Conservation (phyloP, 164 flowering plant genomes). For the Piper betle region DNA sequence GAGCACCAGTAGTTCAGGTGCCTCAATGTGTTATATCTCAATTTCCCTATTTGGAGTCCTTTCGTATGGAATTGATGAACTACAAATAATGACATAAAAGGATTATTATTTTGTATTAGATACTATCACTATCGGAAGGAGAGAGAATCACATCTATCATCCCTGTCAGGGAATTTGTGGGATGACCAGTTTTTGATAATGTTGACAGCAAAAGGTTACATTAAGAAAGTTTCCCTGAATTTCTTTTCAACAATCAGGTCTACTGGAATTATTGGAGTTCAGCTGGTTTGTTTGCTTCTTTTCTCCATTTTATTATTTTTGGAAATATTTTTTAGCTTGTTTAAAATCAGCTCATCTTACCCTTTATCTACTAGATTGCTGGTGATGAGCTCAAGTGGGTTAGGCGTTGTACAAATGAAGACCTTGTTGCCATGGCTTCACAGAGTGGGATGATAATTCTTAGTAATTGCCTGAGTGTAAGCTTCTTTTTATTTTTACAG, state of each 20-base stretch:
- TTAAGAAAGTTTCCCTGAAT: conserved; percentile 80
- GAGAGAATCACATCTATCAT: conserved; percentile 92
- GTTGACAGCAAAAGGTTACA: conserved; percentile 92
- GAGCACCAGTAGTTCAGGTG: conserved; percentile 91
- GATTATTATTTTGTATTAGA: conserved; percentile 21
- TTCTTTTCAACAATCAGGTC: conserved; percentile 74
- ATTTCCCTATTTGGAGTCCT: neutral
- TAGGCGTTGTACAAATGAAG: conserved; percentile 69
- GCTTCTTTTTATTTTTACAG: conserved; percentile 6
- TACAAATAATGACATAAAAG: neutral
- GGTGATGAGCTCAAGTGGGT: conserved; percentile 99
- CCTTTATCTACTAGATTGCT: conserved; percentile 52
- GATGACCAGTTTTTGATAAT: conserved; percentile 76
- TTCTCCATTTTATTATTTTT: neutral
- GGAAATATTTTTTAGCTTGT: neutral
- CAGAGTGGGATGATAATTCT: conserved; percentile 82
- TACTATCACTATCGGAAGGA: conserved; percentile 78
- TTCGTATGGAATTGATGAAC: conserved; percentile 2
- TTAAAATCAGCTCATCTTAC: neutral
- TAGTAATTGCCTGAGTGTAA: conserved; percentile 59
- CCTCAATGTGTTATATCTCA: neutral
- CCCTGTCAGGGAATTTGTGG: conserved; percentile 81
- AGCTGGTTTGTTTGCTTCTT: conserved; percentile 47
- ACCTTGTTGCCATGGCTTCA: conserved; percentile 89
- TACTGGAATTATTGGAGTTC: conserved; percentile 91